A percentile compares a stretch with the other conserved stretches of the same genome.
phyloP scores from a whole-genome alignment of 2,329 filamentous ascomycete genomes.

The Aspergillus quadrilineatus region DNA sequence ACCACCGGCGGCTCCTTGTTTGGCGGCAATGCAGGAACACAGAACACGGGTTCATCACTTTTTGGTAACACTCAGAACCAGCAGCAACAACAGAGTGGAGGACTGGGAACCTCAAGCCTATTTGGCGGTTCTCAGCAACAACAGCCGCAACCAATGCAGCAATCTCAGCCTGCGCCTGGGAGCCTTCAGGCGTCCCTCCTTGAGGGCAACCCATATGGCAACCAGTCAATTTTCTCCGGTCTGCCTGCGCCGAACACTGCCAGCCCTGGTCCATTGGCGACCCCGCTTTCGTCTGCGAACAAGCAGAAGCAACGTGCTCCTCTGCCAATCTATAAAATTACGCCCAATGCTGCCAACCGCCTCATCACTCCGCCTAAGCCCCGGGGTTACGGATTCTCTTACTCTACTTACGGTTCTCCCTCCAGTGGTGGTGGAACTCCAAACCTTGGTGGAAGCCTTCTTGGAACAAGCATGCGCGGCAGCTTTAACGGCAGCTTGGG shows the following conservation, averaged over 20 bases:
- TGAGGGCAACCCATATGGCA: conserved; percentile 86
- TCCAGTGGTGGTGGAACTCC: conserved; percentile 69
- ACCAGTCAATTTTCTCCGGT: conserved; percentile 78
- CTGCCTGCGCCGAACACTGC: conserved; percentile 62
- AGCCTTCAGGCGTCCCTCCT: conserved; percentile 73
- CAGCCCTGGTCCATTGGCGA: conserved; percentile 85
- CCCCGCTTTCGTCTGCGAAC: conserved; percentile 73
- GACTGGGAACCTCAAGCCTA: conserved; percentile 43
- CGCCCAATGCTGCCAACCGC: conserved; percentile 74
- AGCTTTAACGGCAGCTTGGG: conserved; percentile 57
- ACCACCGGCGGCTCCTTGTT: conserved; percentile 33
- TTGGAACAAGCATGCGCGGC: conserved; percentile 43
- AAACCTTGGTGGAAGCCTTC: conserved; percentile 65
- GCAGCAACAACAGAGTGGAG: conserved; percentile 33
- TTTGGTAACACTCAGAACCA: conserved; percentile 52
- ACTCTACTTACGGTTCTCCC: conserved; percentile 86
- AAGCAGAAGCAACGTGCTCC: conserved; percentile 78
- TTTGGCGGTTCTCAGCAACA: conserved; percentile 57
- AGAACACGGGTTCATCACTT: conserved; percentile 52
- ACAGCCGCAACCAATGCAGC: conserved; percentile 51
- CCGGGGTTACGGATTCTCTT: conserved; percentile 82
- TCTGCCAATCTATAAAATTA: conserved; percentile 82
- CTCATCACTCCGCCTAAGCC: conserved; percentile 81
- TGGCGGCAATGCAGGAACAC: conserved; percentile 22
- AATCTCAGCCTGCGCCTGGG: conserved; percentile 43